Evolutionary conservation across 352 stramenopile species (phyloP), one percentile per base, ranked within the genome.

Genomic region (Globisporangium iwayamae): DNA sequence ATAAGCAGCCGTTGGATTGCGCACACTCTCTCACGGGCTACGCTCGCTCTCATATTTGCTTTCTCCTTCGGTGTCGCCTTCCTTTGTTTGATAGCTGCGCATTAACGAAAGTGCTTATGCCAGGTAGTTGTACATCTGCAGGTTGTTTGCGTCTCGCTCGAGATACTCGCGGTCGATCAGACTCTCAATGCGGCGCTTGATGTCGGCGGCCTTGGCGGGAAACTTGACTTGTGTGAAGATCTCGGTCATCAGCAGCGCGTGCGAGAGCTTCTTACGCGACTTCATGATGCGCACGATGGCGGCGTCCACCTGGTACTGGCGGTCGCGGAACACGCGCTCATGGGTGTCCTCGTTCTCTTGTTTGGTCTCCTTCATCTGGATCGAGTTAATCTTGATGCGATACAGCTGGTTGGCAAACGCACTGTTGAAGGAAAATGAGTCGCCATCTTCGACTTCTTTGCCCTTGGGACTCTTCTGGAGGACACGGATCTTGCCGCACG

Each of bases 281-380:
- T 99, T 99, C 97, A 99, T 99, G 71, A 99, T 98, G 61, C 97
- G 90, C 45, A 99, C 97, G 67, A 99, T 98, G 7, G 95, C 94
- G 20, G 97, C 97, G 70, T 98, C 94, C 20, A 97, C 90, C 60
- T 97, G 89, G 71, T 98, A 98, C 73, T 98, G 89, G 34, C 93
- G 89, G 62, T 98, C 93, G 47, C 94, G 78, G 73, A 97, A 97
- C 30, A 98, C 92, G 18, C 89, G 85, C 69, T 98, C 93, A 72
- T 98, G 87, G 0, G 93, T 98, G 66, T 98, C 90, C 65, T 95
- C 81, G 64, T 96, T 96, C 66, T 98, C 93, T 67, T 97, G 85
- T 65, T 88, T 89, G 11, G 93, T 98, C 71, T 98, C 94, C 75
- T 97, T 97, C 79, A 98, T 91, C 66, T 98, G 91, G 63, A 98